Evolutionary conservation across 1,284 basidiomycete species (phyloP), one percentile per base, ranked within the genome.

Genomic region (Phellopilus nigrolimitatus): DNA sequence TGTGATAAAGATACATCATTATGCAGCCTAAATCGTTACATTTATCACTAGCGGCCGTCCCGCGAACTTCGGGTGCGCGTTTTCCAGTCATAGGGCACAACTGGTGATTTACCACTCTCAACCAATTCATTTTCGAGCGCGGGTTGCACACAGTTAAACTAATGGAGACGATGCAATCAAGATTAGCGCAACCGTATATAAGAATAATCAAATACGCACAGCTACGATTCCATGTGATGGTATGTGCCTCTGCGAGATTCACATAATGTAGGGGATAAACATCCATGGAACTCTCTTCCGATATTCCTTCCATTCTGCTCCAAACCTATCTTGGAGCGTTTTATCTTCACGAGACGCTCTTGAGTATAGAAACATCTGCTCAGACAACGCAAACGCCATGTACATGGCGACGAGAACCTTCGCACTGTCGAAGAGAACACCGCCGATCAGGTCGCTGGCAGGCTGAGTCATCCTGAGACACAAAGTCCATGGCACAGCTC

Each of bases 211-310:
- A 15, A 17, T 37, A 37, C 34, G 34, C 33, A 36, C 22, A 15
- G 43, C 15, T 34, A 25, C 37, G 8, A 10, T 28, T 38, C 12
- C 3, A n/a, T 9, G 6, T 49, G 37, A 13, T 24, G 6, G 21
- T 22, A 39, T 13, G 13, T 27, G 7, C 15, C 9, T 24, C 15
- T 27, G n/a, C 9, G n/a, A 34, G n/a, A 33, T 4, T 46, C 24
- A 52, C 8, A 53, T 44, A 10, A 57, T 22, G 33, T 42, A 33
- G n/a, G 54, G 56, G 34, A 57, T 42, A 37, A 57, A 56, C 41
- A 47, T 51, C 19, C 39, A 57, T 12, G 55, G 52, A 17, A 58
- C 57, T n/a, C 30, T 19, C 5, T 25, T 38, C n/a, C 44, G 42
- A 30, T 56, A 58, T 27, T 30, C 30, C 6, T 37, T 44, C 57